Base-by-base conservation (phyloP, 1,139 yeast species). In the Yamadazyma aaseri region DNA sequence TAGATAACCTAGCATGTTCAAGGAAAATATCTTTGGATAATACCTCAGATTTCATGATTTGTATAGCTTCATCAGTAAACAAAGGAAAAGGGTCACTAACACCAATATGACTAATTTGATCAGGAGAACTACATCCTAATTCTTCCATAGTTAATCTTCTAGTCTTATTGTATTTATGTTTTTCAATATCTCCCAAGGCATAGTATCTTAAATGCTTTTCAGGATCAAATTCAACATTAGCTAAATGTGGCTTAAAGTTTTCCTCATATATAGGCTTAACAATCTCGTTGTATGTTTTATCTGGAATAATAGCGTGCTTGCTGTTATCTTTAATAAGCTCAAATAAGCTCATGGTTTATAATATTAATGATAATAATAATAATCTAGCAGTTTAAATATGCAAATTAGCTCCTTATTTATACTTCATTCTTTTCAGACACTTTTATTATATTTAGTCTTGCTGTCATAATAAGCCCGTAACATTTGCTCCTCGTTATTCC, bases 81-180 rank as follows among this genome's bases (percentile, higher is more conserved):
- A 76, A 58, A 3, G 79, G 79, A 53, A 76, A 76, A 1, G 81
- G 80, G 36, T 73, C 77, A 36, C 71, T 60, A 10, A 73, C 81
- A 7, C 79, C 81, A 47, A 73, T 63, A 3, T 63, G 65, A 18
- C 74, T 65, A 35, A 75, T 70, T 51, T 67, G 73, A 34, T 60
- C 53, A 21, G 56, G 53, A 38, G 49, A 41, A 14, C 64, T 42
- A 35, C 64, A 49, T 2, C 75, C 75, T 37, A 73, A 56, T 43
- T 73, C 76, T 32, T 58, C 67, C 67, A 76, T 62, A 3, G 79
- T 71, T 26, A 71, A 47, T 46, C 73, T 60, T 40, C 67, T 58
- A 10, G 75, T 69, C 31, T 47, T 47, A 34, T 57, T 47, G 36
- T 44, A 63, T 40, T 53, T 52, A 34, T 56, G 49, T 33, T 53